These are phyloP conservation scores for Tetragonia tetragonoides DNA, from an alignment of 148 eudicot genomes.

Conservation along the genomic window DNA sequence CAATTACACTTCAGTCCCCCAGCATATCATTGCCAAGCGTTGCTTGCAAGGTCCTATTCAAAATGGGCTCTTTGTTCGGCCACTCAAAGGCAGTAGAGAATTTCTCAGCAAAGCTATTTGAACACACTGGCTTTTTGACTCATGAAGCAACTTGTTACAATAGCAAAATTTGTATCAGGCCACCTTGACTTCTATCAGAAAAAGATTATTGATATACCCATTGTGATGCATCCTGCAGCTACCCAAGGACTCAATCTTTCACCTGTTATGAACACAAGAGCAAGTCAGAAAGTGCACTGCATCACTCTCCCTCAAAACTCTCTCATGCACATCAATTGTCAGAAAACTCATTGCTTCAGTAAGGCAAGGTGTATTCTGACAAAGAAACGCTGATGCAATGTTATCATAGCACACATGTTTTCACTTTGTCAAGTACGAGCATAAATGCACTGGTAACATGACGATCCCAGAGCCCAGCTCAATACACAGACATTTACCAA, in stretches of 20 bases:
- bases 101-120: background rate
- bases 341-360: background rate
- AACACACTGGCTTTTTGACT: background rate
- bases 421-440: background rate
- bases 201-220: constrained; percentile 84
- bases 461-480: background rate
- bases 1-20: constrained; percentile 11
- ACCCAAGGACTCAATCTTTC: constrained; percentile 94
- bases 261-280: constrained; percentile 46
- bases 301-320: background rate
- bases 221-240: constrained; percentile 69
- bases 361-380: background rate
- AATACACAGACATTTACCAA: background rate
- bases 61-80: constrained; percentile 11
- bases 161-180: background rate
- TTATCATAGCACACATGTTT: no score
- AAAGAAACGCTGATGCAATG: background rate
- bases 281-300: background rate
- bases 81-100: background rate
- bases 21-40: constrained; percentile 12
- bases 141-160: constrained; percentile 10
- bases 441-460: constrained; percentile 1
- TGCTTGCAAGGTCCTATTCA: background rate
- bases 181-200: constrained; percentile 38
- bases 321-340: background rate